phyloP scores from a whole-genome alignment of 139 green algal genomes.

The Coelastrella sp. region DNA sequence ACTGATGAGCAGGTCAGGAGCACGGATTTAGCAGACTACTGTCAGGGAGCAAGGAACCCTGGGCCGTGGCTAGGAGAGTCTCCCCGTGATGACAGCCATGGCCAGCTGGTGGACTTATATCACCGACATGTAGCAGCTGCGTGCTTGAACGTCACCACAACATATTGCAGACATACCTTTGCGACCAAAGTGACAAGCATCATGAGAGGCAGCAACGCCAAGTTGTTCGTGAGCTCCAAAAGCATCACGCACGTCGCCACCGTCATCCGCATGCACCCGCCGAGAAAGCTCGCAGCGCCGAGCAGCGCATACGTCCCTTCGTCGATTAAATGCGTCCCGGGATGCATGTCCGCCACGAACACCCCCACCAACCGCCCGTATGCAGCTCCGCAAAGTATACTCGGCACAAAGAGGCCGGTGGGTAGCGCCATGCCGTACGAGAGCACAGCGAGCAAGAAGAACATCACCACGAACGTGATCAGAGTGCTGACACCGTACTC shows the following conservation, averaged over 20 bases:
- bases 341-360: constrained; percentile 76
- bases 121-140: no score
- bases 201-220: constrained; percentile 89
- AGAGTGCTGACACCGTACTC: constrained; percentile 79
- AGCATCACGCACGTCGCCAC: constrained; percentile 86
- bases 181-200: constrained; percentile 91
- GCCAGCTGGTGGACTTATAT: no score
- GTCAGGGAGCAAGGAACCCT: no score
- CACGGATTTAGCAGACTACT: no score
- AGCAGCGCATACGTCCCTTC: constrained; percentile 82
- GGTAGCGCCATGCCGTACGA: constrained; percentile 80
- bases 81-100: no score
- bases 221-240: constrained; percentile 89
- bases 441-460: constrained; percentile 78
- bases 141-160: not conserved
- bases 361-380: constrained; percentile 88
- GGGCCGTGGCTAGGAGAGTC: no score
- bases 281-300: constrained; percentile 76
- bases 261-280: constrained; percentile 76
- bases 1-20: no score
- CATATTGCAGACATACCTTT: constrained; percentile 62
- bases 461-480: constrained; percentile 69
- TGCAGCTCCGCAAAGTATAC: constrained; percentile 83
- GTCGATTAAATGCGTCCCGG: constrained; percentile 54
- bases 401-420: constrained; percentile 87